A percentile compares a stretch with the other conserved stretches of the same genome.
Conservation (phyloP, 352 stramenopile genomes). For the Globisporangium spinosum region DNA sequence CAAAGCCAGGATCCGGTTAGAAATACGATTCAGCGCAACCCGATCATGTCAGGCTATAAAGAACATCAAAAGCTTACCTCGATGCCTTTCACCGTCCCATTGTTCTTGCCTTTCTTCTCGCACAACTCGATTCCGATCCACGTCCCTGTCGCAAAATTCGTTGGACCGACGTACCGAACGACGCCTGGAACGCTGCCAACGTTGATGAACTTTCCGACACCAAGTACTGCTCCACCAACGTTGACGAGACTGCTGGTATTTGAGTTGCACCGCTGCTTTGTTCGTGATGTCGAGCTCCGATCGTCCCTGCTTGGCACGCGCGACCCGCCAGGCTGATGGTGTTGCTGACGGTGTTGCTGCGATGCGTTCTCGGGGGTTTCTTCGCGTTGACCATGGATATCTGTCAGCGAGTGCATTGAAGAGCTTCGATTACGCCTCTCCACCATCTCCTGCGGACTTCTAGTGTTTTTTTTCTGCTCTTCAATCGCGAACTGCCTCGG, state of each 20-base stretch:
- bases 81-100: slow-evolving; percentile 49
- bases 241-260: slow-evolving; percentile 34
- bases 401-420: slow-evolving; percentile 45
- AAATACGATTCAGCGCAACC: background rate
- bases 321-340: background rate
- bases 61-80: slow-evolving; percentile 13
- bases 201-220: slow-evolving; percentile 55
- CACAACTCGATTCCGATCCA: slow-evolving; percentile 76
- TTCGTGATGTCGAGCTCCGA: background rate
- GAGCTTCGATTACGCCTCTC: slow-evolving; percentile 10
- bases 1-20: background rate
- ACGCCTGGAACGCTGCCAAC: slow-evolving; percentile 53
- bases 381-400: slow-evolving; percentile 26
- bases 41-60: background rate
- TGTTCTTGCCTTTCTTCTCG: slow-evolving; percentile 60
- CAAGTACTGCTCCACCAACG: slow-evolving; percentile 36
- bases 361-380: background rate
- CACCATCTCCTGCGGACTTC: background rate
- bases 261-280: slow-evolving; percentile 29
- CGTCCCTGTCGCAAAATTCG: slow-evolving; percentile 51
- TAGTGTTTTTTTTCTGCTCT: background rate
- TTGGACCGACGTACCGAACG: slow-evolving; percentile 66
- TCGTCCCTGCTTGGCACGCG: background rate
- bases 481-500: slow-evolving; percentile 7
- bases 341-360: background rate